Base-by-base conservation (phyloP, 2,329 filamentous ascomycete species). In the Colletotrichum abscissum region DNA sequence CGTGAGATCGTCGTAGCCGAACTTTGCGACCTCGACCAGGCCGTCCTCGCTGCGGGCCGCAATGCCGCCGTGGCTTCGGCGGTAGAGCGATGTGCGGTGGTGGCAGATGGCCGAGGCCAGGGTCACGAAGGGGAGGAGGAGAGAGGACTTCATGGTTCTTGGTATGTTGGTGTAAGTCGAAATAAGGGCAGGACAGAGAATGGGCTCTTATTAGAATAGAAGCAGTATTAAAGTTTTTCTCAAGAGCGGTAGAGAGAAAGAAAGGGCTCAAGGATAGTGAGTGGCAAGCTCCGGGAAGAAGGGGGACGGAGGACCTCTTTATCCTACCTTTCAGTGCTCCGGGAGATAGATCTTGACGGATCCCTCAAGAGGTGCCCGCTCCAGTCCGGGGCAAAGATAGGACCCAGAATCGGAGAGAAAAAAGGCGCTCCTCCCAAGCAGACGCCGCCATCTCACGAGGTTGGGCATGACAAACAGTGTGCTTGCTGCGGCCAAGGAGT, bases 1-100 rank as follows among this genome's bases (percentile, higher is more conserved):
- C 52, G 80, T 77, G 5, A 79, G 67, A 62, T 81, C 82, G 38
- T 81, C 81, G 78, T 86, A 87, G 56, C 82, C 83, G 70, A 86
- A 87, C 8, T 75, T 78, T n/a, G 80, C 75, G 30, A 84, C 78
- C 73, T 76, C 80, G 38, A 84, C 78, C 7, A 9, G 19, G 74
- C 76, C 80, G 62, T 67, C 71, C 24, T 79, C 62, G 67, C 57
- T 57, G 52, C 42, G 57, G 22, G 22, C 7, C 22, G 22, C 33
- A 22, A 66, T 52, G 55, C 59, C 63, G 55, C 46, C 62, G 33
- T 56, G 22, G 78, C 75, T 78, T 74, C 78, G 78, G 49, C 75
- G 77, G 59, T 76, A 76, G 33, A 82, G 77, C 33, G 78, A 81
- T 19, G 86, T 84, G 64, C 84, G 84, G 75, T 80, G 78, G 70